Evolutionary conservation across 2,329 filamentous ascomycete genomes (phyloP).

Genomic region (Fusarium sp.): DNA sequence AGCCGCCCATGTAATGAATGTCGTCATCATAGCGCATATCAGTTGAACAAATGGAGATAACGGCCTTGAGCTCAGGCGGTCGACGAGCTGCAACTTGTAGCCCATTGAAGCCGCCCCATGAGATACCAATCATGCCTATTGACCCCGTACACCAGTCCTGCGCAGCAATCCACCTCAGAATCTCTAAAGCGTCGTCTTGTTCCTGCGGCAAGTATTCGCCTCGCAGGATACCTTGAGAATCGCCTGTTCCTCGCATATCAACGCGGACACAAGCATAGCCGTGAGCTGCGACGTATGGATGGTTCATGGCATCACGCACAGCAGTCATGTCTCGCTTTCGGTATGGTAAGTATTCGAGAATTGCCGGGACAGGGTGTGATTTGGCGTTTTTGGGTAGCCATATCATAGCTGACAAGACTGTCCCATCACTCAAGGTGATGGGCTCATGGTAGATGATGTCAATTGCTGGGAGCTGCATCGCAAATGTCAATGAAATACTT

Average conservation of each 20-base stretch:
- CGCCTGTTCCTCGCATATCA: slow-evolving; percentile 1
- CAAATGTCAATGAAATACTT: rapidly evolving
- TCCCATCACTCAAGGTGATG: slow-evolving; percentile 5
- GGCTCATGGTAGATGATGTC: not conserved
- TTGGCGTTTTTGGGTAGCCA: not conserved
- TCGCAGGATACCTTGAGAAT: not conserved
- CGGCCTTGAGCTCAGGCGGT: not conserved
- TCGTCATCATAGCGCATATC: slow-evolving; percentile 3
- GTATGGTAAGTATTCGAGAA: not conserved
- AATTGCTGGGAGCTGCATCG: not conserved
- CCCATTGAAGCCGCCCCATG: slow-evolving; percentile 7
- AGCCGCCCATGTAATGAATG: slow-evolving; percentile 10
- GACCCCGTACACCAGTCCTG: not conserved
- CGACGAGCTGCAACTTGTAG: not conserved
- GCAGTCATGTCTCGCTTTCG: slow-evolving; percentile 1
- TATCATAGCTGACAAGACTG: not conserved
- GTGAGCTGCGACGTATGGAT: not conserved
- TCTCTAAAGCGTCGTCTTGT: not conserved
- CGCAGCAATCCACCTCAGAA: not conserved
- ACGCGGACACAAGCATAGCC: slow-evolving; percentile 1
- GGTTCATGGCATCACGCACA: not conserved
- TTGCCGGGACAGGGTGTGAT: not conserved
- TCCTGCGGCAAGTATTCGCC: not conserved
- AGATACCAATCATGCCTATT: slow-evolving; percentile 9
- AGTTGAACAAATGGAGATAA: not conserved